Evolutionary conservation across 208 protist genomes (phyloP), one percentile per base, ranked within the genome.

Genomic region (Lotmaria passim): DNA sequence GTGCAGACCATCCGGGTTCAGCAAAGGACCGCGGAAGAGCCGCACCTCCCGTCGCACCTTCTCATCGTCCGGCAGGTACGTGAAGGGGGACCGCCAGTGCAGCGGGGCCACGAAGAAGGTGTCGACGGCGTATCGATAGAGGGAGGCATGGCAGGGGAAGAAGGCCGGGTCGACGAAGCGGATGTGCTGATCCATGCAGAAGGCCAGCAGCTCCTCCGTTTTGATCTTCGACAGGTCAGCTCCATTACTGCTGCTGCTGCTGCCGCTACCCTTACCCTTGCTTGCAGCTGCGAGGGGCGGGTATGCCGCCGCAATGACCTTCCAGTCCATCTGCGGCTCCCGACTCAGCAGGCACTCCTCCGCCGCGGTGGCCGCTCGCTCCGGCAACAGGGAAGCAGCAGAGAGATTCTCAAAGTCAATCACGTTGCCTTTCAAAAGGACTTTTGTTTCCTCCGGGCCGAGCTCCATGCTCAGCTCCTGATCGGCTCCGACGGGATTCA

Each of bases 121-220:
- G 43, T 82, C 61, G 33, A 44, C n/a, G 60, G 26, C 10, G 47
- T 64, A 6, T 2, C 51, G 46, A 60, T 60, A 76, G 72, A 93
- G 77, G 19, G 77, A 75, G 8, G 44, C 23, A 53, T 81, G 69
- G 33, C 55, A 48, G 19, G 87, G 83, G 46, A 48, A 73, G 39
- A 93, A 93, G 17, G 72, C 39, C 19, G 68, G 57, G 60, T 93
- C 87, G 11, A 90, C 82, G 66, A 89, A 90, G 6, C 80, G 79
- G 15, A 83, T 31, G 38, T 61, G 38, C 30, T 80, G 31, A 17
- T 69, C 50, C 15, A 89, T 41, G 69, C 82, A 89, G 39, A 59
- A 34, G 7, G 23, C 33, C 28, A 89, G 47, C 3, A 73, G 73
- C 12, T 65, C 57, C 39, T 51, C 55, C 5, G 57, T 8, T 4